Evolutionary conservation across 306 rosid species (phyloP).

Genomic region (Cajanus cajan): DNA sequence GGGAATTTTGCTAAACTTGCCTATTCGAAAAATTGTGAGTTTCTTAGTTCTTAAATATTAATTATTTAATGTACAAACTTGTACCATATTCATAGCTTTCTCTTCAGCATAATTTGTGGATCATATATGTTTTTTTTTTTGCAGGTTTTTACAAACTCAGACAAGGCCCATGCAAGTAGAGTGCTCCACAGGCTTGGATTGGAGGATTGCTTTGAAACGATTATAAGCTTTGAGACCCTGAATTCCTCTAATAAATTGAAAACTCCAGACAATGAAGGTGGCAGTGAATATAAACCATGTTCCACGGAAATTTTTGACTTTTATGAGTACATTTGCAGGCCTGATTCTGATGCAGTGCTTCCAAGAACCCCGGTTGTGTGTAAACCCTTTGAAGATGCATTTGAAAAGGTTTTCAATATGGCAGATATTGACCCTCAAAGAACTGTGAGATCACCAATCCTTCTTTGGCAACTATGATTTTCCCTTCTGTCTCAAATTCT

Average conservation of each 20-base stretch:
- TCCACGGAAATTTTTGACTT: slow-evolving; percentile 35
- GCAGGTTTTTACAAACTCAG: slow-evolving; percentile 74
- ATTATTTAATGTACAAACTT: neutral
- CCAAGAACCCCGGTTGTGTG: slow-evolving; percentile 69
- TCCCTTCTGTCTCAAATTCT: neutral
- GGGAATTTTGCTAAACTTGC: slow-evolving; percentile 69
- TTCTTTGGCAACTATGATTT: neutral
- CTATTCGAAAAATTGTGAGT: slow-evolving; percentile 70
- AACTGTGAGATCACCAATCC: slow-evolving; percentile 52
- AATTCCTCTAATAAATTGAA: slow-evolving; percentile 34
- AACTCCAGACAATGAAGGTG: neutral
- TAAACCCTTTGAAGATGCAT: slow-evolving; percentile 73
- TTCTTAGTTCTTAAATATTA: slow-evolving; percentile 7
- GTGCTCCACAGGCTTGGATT: slow-evolving; percentile 81
- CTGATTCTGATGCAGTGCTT: slow-evolving; percentile 41
- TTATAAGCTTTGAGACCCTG: slow-evolving; percentile 80
- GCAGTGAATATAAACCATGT: slow-evolving; percentile 12
- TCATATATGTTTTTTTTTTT: neutral
- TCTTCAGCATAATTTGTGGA: neutral
- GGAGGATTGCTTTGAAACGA: slow-evolving; percentile 79
- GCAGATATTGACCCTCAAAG: slow-evolving; percentile 62
- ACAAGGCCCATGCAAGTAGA: slow-evolving; percentile 57
- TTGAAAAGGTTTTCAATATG: slow-evolving; percentile 59
- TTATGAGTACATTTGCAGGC: slow-evolving; percentile 35
- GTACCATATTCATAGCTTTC: neutral